Evolutionary conservation across 768 basidiomycete species (phyloP), one percentile per base, ranked within the genome.

Genomic region (Tylopilus rubrobrunneus): DNA sequence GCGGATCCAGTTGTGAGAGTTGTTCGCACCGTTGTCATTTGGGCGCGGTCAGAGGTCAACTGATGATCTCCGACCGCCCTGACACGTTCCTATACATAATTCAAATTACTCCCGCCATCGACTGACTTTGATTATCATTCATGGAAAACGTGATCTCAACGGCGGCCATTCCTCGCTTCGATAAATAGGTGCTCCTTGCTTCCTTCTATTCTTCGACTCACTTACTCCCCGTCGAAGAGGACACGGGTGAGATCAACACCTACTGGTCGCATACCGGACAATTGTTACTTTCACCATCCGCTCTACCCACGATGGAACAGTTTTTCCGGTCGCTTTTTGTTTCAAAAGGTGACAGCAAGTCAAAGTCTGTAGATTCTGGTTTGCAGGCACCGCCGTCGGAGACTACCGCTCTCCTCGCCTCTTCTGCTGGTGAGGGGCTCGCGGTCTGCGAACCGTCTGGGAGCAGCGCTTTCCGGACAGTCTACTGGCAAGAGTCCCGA

Each of bases 331-430:
- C 46, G 15, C 29, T 51, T 42, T 53, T 53, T 28, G 0, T 8
- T 7, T 28, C 17, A 11, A 41, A 21, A 9, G 3, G 6, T 23
- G 37, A 29, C 9, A 54, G 55, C 29, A 39, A 37, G 15, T 37
- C 31, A 15, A 19, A 41, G 4, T 48, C 48, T 21, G 49, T 14
- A 27, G 56, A 49, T 36, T 46, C 54, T 43, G 19, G 31, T 4
- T 45, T 48, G 9, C 54, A 36, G 28, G 28, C 28, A 21, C 39
- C 29, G 1, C 46, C 37, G 64, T 73, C 60, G 2, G 86, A 87
- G 63, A 79, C 71, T 23, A 86, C 84, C 0, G 84, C 84, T 14
- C 68, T 88, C 23, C 73, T 87, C 0, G 68, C 71, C 19, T 76
- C 80, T 1, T 74, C 82, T 83, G 7, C 73, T 7, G 81, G 82